Evolutionary conservation across 2,329 filamentous ascomycete genomes (phyloP).

Genomic region (Metarhizium robertsii): DNA sequence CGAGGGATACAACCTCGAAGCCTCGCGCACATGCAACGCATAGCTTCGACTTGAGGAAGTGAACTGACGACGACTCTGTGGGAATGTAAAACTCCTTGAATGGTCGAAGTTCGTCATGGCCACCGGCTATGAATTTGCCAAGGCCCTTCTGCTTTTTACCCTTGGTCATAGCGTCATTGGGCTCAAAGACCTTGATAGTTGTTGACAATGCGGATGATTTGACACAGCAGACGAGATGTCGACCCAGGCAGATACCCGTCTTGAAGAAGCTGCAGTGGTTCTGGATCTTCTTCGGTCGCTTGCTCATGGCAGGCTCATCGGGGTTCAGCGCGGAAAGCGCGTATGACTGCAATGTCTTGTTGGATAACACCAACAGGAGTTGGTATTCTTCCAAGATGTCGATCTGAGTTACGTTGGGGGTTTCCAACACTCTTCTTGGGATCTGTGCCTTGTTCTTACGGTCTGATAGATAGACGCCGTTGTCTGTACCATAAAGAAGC

Average conservation of each 20-base stretch:
- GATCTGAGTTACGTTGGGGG: constrained; percentile 81
- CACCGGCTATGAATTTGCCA: constrained; percentile 86
- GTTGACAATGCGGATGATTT: constrained; percentile 89
- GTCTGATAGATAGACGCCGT: constrained; percentile 85
- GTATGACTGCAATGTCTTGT: constrained; percentile 89
- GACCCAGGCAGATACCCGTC: constrained; percentile 85
- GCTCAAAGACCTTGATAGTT: constrained; percentile 98
- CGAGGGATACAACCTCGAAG: constrained; percentile 92
- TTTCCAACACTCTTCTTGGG: constrained; percentile 79
- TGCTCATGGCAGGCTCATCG: constrained; percentile 69
- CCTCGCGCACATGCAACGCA: constrained; percentile 93
- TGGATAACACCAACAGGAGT: constrained; percentile 80
- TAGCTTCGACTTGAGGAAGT: constrained; percentile 93
- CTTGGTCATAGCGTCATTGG: constrained; percentile 87
- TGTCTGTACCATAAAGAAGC: constrained; percentile 88
- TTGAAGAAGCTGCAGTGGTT: constrained; percentile 99
- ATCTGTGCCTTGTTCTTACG: constrained; percentile 75
- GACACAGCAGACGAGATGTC: constrained; percentile 92
- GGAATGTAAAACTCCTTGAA: constrained; percentile 99
- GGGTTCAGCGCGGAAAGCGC: constrained; percentile 78
- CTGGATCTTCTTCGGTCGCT: constrained; percentile 90
- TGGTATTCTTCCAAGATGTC: constrained; percentile 95
- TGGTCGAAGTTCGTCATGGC: constrained; percentile 89
- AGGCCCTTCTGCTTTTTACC: constrained; percentile 94
- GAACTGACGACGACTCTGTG: constrained; percentile 94